Evolutionary conservation across 176 grass and related monocot genomes (phyloP), one percentile per base, ranked within the genome.

Genomic region (Themeda triandra): DNA sequence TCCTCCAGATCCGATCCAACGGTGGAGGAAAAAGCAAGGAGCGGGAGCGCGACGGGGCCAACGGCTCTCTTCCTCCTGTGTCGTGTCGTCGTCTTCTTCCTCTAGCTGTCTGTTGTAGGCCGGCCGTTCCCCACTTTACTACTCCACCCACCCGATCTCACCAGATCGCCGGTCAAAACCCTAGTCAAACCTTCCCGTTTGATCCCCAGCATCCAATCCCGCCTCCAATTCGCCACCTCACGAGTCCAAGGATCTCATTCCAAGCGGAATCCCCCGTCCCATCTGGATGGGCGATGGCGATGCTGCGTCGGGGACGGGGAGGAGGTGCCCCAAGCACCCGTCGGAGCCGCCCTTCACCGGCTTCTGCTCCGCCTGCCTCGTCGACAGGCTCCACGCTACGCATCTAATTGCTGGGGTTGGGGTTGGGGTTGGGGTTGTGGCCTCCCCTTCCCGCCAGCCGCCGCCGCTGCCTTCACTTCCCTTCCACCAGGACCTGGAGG

Each of bases 281-380:
- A 14, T 24, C n/a, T 19, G 36, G 81, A 74, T 83, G 69, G 81
- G 29, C 40, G 14, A 71, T 25, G 68, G 30, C 63, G 78, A 69
- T 39, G 65, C 79, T 37, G 65, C 79, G 48, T 39, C 54, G 36
- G 56, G 32, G 42, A 65, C 31, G 24, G 23, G 63, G 73, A 84
- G 73, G 35, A 86, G 86, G 69, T 93, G 92, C 71, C 69, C 76
- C 4, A 86, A 78, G 79, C 92, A 93, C 75, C 88, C 88, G 21
- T 80, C 88, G 31, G 60, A 90, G 63, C 63, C 80, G 23, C 69
- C 88, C 63, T 90, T 91, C 86, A 91, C 88, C 14, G 88, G 88
- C 21, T 93, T 91, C 82, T 93, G 92, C 84, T 93, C 92, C 63
- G 83, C 83, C 71, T 93, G 92, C 80, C 84, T 93, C 27, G 79